Base-by-base conservation (phyloP, 495 filamentous ascomycete genomes). In the Parachaetomium inaequale region DNA sequence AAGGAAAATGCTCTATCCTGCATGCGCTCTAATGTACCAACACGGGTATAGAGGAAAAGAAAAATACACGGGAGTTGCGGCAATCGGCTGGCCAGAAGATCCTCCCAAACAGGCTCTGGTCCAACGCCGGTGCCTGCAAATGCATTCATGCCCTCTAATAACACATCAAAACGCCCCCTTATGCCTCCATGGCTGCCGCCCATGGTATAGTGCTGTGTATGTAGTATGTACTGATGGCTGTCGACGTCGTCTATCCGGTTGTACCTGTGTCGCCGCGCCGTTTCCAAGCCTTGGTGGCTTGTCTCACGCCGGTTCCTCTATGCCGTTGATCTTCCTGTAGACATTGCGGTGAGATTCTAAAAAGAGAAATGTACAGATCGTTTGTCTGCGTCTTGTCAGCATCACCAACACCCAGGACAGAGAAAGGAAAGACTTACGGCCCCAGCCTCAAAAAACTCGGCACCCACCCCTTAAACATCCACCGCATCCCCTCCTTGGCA, bases 391-490 rank as follows among this genome's bases (percentile, higher is more conserved):
- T 51, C 14, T 47, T 43, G 63, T 68, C 36, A 61, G 23, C 47
- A 59, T 26, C 11, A 21, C 42, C 28, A 29, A n/a, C 47, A 0
- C 3, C 14, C 29, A 51, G 25, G 23, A 0, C 23, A 36, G 15
- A 19, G 29, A 7, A 31, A 15, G 38, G 58, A 49, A 51, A 25
- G 34, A 78, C 79, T 71, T 73, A 82, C 79, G 82, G 84, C 61
- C 84, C 95, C 59, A 98, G 70, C n/a, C 94, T 82, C 59, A 96
- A 86, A 72, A 98, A 98, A 68, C 91, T 94, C 11, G 94, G 94
- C 47, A 96, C 88, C 94, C 94, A 98, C n/a, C 94, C 94, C 70
- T 88, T 87, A 75, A 97, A 98, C 83, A 92, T 90, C 94, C 94
- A 98, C 61, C 78, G 73, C 49, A 90, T 72, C 29, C 93, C 93